Base-by-base conservation (phyloP, 2,329 filamentous ascomycete genomes). In the Ambrosiella beaveri region DNA sequence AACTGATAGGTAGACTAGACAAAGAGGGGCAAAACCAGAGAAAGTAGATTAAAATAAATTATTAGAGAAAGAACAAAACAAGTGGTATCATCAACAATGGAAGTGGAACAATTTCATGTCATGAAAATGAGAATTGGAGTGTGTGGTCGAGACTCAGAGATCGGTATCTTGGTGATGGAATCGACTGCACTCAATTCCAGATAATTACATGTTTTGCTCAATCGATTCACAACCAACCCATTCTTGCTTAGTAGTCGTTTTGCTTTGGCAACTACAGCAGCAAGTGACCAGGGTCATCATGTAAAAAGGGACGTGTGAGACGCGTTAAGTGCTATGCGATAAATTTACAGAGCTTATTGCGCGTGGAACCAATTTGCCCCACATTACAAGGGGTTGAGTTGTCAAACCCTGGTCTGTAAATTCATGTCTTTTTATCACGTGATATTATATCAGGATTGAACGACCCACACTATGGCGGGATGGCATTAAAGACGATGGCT, bases 241-340 rank as follows among this genome's bases (percentile, higher is more conserved):
- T 55, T 55, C 53, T 55, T 55, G 27, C 47, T 51, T 35, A 51
- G 27, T 35, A 51, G 27, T 51, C 37, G 17, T n/a, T 49, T 50
- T 57, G 55, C 47, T 50, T 57, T 49, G 55, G 44, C 41, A 15
- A 40, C 41, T 53, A 49, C 40, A 51, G n/a, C 38, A 38, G 59
- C 2, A 37, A 55, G 17, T 37, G 49, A 57, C 41, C 55, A 59
- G 56, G 35, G 51, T 57, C 15, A 36, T 56, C 40, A 36, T 15
- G 47, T n/a, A 61, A 47, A 61, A 62, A 56, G 50, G 58, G 62
- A 61, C 60, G 61, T 57, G 52, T 50, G 13, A n/a, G 45, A 27
- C 55, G 59, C 56, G 59, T 61, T 40, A 61, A 61, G 59, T 61
- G 56, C 56, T 58, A 58, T 56, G 53, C 56, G 59, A 27, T 38